Evolutionary conservation across 1,139 yeast genomes (phyloP).

Genomic region (Saccharomyces pastorianus): DNA sequence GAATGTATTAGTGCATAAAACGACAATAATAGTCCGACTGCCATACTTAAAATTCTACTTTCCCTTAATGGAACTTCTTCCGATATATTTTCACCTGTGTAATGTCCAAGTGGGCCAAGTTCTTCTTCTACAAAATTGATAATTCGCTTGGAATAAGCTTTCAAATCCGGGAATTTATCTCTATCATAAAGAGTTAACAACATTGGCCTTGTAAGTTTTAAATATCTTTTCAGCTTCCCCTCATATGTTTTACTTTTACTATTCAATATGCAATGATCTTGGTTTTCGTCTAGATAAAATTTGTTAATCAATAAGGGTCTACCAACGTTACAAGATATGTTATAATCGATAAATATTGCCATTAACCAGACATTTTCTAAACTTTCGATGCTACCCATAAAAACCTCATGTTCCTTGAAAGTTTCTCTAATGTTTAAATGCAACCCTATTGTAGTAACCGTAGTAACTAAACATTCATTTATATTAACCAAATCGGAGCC

Average conservation of each 20-base stretch:
- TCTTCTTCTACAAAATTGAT: constrained; percentile 17
- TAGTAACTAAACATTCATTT: constrained; percentile 18
- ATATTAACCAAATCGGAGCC: constrained; percentile 19
- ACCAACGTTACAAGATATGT: constrained; percentile 26
- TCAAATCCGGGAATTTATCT: constrained; percentile 12
- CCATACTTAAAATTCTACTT: constrained; percentile 9
- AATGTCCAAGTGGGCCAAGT: constrained; percentile 16
- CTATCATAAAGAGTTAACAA: constrained; percentile 9
- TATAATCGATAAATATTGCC: constrained; percentile 27
- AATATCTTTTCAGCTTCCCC: constrained; percentile 13
- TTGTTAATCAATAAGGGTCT: constrained; percentile 22
- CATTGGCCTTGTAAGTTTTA: constrained; percentile 20
- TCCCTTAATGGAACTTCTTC: constrained; percentile 10
- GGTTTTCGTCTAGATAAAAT: constrained; percentile 13
- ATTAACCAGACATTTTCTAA: constrained; percentile 28
- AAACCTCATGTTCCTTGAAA: constrained; percentile 15
- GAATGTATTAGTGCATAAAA: constrained; percentile 10
- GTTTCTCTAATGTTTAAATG: constrained; percentile 24
- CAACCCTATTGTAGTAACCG: constrained; percentile 29
- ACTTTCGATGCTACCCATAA: constrained; percentile 17
- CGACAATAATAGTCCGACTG: constrained; percentile 9
- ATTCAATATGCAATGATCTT: constrained; percentile 5
- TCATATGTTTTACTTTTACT: constrained; percentile 5
- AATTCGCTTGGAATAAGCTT: constrained; percentile 8
- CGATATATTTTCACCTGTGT: constrained; percentile 12